Evolutionary conservation across 2,329 filamentous ascomycete species (phyloP).

Genomic region (Ilyonectria mors-panacis): DNA sequence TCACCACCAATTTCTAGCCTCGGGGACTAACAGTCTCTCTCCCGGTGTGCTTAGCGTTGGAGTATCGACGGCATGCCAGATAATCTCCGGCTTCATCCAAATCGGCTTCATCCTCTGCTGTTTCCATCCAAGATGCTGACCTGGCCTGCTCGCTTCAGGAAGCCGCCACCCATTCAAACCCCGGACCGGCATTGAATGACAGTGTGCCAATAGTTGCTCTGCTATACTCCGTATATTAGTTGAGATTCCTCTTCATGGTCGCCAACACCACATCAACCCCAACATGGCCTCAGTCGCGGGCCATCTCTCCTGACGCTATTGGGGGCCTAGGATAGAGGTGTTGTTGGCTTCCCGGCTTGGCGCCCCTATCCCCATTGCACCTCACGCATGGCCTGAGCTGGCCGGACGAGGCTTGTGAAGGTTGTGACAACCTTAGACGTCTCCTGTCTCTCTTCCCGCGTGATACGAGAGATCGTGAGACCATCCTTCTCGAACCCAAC

Average conservation of each 20-base stretch:
- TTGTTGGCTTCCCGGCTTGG: conserved; percentile 34
- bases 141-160: neutral
- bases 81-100: conserved; percentile 31
- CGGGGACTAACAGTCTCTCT: conserved; percentile 25
- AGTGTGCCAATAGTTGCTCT: conserved; percentile 28
- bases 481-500: conserved; percentile 29
- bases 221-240: conserved; percentile 28
- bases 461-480: conserved; percentile 29
- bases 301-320: conserved; percentile 34
- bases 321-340: conserved; percentile 19
- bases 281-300: conserved; percentile 25
- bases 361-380: conserved; percentile 29
- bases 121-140: neutral
- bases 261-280: conserved; percentile 21
- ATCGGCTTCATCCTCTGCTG: conserved; percentile 3
- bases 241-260: conserved; percentile 14
- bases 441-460: conserved; percentile 26
- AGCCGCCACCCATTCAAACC: conserved; percentile 1
- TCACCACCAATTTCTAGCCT: conserved; percentile 4
- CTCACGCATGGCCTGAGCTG: conserved; percentile 19
- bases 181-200: conserved; percentile 30
- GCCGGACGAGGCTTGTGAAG: conserved; percentile 14
- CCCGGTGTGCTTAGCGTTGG: conserved; percentile 13
- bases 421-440: conserved; percentile 9
- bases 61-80: conserved; percentile 13